Conservation (phyloP, 2,329 filamentous ascomycete species). For the Rhytidhysteron rufulum region DNA sequence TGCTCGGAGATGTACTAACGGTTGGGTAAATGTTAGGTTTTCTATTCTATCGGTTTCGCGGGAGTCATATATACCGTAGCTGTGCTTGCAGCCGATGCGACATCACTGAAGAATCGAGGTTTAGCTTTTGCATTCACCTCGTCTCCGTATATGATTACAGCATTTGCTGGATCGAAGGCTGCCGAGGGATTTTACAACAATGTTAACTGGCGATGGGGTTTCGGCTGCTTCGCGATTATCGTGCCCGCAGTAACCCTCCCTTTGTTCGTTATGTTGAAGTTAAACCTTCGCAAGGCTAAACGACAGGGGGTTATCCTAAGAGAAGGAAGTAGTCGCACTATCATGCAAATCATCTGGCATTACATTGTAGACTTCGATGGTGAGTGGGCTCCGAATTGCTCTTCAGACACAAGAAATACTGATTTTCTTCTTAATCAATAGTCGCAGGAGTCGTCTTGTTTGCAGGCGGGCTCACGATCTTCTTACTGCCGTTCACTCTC, state of each 20-base stretch:
- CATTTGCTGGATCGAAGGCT: constrained; percentile 58
- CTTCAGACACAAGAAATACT: too few species aligned
- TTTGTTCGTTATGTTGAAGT: constrained; percentile 43
- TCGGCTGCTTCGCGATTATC: constrained; percentile 62
- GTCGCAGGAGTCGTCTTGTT: constrained; percentile 56
- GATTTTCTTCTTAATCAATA: neutral
- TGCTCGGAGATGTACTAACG: too few species aligned
- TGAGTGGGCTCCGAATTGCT: too few species aligned
- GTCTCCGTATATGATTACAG: constrained; percentile 62
- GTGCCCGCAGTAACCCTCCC: constrained; percentile 55
- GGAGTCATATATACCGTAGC: constrained; percentile 57
- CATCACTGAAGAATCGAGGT: constrained; percentile 57
- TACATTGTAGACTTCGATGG: constrained; percentile 60
- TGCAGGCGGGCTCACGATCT: constrained; percentile 54
- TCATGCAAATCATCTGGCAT: constrained; percentile 42
- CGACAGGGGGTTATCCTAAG: constrained; percentile 46
- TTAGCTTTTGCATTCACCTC: constrained; percentile 59
- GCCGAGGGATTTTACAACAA: constrained; percentile 52
- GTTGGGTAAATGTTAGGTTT: constrained; percentile 60
- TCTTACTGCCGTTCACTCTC: constrained; percentile 65
- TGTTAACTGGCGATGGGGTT: constrained; percentile 62
- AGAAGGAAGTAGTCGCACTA: constrained; percentile 42
- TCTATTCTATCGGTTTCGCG: constrained; percentile 57
- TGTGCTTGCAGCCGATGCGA: constrained; percentile 63
- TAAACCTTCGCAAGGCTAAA: constrained; percentile 57